A percentile compares a stretch with the other conserved stretches of the same genome.
Evolutionary conservation across 2,329 filamentous ascomycete species (phyloP).

Genomic region (Claviceps spartinae): DNA sequence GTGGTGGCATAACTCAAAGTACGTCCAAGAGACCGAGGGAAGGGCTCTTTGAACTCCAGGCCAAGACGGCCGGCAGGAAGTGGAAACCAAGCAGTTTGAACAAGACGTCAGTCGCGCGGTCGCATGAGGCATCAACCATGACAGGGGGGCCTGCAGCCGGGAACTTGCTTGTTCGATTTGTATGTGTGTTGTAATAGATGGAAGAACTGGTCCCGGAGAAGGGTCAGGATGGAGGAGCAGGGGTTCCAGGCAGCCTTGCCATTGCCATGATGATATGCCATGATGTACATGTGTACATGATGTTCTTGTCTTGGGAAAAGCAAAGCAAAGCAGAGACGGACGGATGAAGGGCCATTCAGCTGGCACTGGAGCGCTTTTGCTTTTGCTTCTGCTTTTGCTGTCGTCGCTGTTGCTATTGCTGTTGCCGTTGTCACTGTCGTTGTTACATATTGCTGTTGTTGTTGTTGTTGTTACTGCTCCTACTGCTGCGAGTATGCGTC

Average conservation of each 20-base stretch:
- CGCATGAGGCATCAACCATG: slow-evolving; percentile 8
- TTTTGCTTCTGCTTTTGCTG: neutral
- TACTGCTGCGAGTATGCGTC: neutral
- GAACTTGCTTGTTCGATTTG: slow-evolving; percentile 13
- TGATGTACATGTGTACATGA: neutral
- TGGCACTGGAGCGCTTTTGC: slow-evolving; percentile 8
- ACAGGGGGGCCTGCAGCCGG: slow-evolving; percentile 15
- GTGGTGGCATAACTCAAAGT: neutral
- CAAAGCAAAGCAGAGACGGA: slow-evolving; percentile 1
- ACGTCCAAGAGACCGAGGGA: neutral
- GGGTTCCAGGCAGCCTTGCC: slow-evolving; percentile 1
- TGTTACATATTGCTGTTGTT: neutral
- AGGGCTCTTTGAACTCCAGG: neutral
- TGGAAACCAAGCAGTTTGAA: slow-evolving; percentile 2
- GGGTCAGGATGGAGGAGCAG: slow-evolving; percentile 5
- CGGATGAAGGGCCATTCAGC: neutral
- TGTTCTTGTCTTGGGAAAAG: neutral
- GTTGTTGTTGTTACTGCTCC: slow-evolving; percentile 3
- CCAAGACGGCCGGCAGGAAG: neutral
- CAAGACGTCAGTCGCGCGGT: slow-evolving; percentile 6
- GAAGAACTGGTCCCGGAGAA: slow-evolving; percentile 2
- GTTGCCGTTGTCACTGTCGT: slow-evolving; percentile 3
- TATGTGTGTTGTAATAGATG: neutral
- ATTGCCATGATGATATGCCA: neutral
- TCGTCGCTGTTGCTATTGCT: neutral